Base-by-base conservation (phyloP, 2,329 filamentous ascomycete species). In the Xylariaceae sp. region DNA sequence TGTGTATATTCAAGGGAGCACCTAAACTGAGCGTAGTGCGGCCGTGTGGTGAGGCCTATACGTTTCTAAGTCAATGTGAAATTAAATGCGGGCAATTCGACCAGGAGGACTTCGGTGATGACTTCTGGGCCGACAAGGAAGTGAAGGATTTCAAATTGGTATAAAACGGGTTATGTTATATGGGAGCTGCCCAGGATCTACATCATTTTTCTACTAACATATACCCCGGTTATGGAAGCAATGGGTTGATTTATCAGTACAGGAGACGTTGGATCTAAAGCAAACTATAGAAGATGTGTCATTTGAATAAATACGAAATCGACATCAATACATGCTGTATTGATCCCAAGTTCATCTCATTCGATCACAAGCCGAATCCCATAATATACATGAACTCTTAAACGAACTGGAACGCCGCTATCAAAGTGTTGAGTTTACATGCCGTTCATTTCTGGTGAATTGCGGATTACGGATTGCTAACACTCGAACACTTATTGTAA, bases 1-100 rank as follows among this genome's bases (percentile, higher is more conserved):
- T 67, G n/a, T 67, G 63, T 37, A 0, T 62, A 2, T 62, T 65
- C n/a, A 61, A 65, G 40, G 60, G 60, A 10, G 50, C 57, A 7
- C 9, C 1, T 2, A 1, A 19, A 1, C 45, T 47, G 2, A 51
- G 45, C 43, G 21, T 65, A 2, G 12, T 65, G n/a, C 51, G 64
- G 16, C 26, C 56, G 12, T 32, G 29, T 9, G 52, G 55, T 4
- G 51, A 62, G 20, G 29, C 20, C 10, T 63, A 63, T 19, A 55
- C 10, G 4, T 56, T 60, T 6, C 1, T 66, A 2, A 19, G 56
- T 20, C 48, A 50, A 1, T 65, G 59, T 43, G n/a, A 40, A 0
- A 46, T 52, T 12, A 40, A 9, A 20, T 40, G 46, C n/a, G 64
- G 63, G 0, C 58, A 54, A 5, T 54, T 66, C 20, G 20, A 51